A percentile compares a stretch with the other conserved stretches of the same genome.
These are phyloP conservation scores for Xerophyta viscosa DNA, from an alignment of 106 monocot genomes.

Conservation along the genomic window DNA sequence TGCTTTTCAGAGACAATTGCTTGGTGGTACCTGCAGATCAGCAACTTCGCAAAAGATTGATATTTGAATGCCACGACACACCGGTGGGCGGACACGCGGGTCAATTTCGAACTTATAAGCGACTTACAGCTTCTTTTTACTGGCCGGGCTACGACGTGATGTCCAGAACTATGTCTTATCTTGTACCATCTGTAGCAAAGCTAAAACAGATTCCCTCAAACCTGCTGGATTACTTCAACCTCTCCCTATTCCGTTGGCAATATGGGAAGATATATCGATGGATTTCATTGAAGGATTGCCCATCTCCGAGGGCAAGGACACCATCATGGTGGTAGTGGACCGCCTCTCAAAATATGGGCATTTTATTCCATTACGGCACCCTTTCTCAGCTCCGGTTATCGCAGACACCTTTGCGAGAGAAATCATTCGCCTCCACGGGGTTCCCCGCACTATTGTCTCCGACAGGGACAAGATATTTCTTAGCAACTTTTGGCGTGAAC, in stretches of 20 bases:
- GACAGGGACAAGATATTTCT: not conserved
- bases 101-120: too few relatives aligned
- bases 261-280: constrained; percentile 1
- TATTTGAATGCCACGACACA: too few relatives aligned
- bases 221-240: not conserved
- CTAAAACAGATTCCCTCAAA: too few relatives aligned
- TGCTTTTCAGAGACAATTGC: too few relatives aligned
- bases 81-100: too few relatives aligned
- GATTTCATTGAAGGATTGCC: constrained; percentile 5
- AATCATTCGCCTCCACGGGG: not conserved
- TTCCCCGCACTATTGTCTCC: not conserved
- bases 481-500: not conserved
- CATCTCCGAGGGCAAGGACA: not conserved
- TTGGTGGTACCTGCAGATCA: too few relatives aligned
- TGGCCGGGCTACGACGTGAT: too few relatives aligned
- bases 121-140: too few relatives aligned
- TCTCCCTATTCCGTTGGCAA: constrained; percentile 2
- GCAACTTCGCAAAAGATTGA: too few relatives aligned
- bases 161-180: too few relatives aligned
- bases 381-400: not conserved
- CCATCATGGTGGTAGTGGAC: constrained; percentile 2
- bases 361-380: not conserved
- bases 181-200: too few relatives aligned
- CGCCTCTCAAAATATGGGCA: not conserved
- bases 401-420: not conserved